A percentile compares a stretch with the other conserved stretches of the same genome.
These are phyloP conservation scores for Candida ortonii DNA, from an alignment of 805 yeast species.

Conservation along the genomic window DNA sequence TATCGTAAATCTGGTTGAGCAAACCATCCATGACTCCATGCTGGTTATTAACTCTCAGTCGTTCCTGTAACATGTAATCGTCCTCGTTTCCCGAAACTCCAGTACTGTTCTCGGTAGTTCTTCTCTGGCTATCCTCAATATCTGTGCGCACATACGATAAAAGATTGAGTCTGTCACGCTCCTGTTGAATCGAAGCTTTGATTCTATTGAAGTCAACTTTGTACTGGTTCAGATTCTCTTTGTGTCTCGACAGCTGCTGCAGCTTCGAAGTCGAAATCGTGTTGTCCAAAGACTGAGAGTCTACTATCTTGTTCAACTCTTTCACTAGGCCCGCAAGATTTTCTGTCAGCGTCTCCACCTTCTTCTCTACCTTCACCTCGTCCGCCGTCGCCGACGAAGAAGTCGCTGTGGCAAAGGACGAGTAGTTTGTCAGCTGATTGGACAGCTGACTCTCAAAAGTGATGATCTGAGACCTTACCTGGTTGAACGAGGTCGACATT, in stretches of 20 bases:
- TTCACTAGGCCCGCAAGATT: constrained; percentile 52
- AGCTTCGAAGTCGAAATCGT: constrained; percentile 66
- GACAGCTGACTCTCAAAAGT: constrained; percentile 70
- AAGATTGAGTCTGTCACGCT: constrained; percentile 71
- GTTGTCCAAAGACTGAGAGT: constrained; percentile 35
- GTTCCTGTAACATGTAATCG: constrained; percentile 70
- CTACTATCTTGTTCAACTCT: constrained; percentile 51
- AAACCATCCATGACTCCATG: constrained; percentile 76
- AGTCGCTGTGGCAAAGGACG: constrained; percentile 52
- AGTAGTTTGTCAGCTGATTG: constrained; percentile 47
- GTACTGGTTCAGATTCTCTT: constrained; percentile 72
- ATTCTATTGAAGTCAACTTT: constrained; percentile 60
- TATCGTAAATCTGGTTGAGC: constrained; percentile 80
- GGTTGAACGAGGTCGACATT: constrained; percentile 50
- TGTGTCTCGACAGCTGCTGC: constrained; percentile 81
- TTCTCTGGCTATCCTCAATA: constrained; percentile 60
- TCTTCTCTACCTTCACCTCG: constrained; percentile 43
- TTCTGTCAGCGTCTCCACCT: constrained; percentile 50
- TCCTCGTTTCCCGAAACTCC: constrained; percentile 21
- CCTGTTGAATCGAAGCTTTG: constrained; percentile 44
- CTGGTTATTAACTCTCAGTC: constrained; percentile 67
- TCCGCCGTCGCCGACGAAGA: constrained; percentile 46
- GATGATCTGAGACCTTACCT: constrained; percentile 65
- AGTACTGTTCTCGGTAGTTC: constrained; percentile 32
- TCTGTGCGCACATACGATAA: constrained; percentile 76